Evolutionary conservation across 2,329 filamentous ascomycete species (phyloP), one percentile per base, ranked within the genome.

Genomic region (Colletotrichum lini): DNA sequence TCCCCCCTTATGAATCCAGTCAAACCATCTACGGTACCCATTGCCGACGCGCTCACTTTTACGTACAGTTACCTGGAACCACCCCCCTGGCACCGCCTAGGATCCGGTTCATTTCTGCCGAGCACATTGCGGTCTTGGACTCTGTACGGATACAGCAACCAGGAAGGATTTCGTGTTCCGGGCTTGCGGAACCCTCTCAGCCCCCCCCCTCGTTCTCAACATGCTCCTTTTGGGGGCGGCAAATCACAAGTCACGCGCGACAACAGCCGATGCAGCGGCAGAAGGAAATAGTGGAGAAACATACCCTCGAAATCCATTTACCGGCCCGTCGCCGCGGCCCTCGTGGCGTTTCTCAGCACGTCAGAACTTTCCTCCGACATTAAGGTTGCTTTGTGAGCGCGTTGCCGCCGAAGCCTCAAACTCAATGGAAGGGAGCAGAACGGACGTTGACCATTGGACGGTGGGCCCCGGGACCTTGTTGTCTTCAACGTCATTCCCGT

Each of bases 301-400:
- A 23, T 30, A 21, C 53, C 18, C 30, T 54, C 38, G 52, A 18
- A 40, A 38, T 40, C 35, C 35, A 65, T 63, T 57, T 16, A 21
- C 50, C 63, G 52, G 64, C 50, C 57, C 50, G 57, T 45, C 56
- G 40, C 53, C 59, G 52, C 18, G 15, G 53, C 18, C 68, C 68
- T 71, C 65, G 65, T 71, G 58, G 65, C 68, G 63, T 68, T 71
- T 59, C 52, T 71, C 68, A 68, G 65, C 65, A 71, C 45, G 65
- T 63, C 58, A 59, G 58, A 71, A 63, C 65, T 63, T 63, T 58
- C 30, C 58, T 47, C 65, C 52, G 65, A 59, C 35, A 42, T 71
- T 71, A 63, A 67, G 38, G 53, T 59, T 70, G 45, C 6, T 12
- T 12, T 40, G 15, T 16, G 35, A 12, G 26, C 26, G 4, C 18